Evolutionary conservation across 805 yeast species (phyloP), one percentile per base, ranked within the genome.

Genomic region (Metschnikowia koreensis): DNA sequence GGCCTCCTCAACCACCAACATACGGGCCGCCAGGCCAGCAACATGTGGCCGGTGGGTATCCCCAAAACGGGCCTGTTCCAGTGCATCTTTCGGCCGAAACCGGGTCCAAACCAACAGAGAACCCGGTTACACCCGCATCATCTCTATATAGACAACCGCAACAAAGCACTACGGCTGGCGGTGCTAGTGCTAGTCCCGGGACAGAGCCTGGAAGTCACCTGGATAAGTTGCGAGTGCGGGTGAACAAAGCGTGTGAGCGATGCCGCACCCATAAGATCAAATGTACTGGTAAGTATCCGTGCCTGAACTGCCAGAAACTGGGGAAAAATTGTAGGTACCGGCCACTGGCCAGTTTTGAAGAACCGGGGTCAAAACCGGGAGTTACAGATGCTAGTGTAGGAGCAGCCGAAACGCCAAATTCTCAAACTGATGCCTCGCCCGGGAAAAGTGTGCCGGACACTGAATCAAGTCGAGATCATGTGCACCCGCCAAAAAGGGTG

Each of bases 261-360:
- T 82, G 87, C 62, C 69, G 82, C 50, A 66, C 69, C 37, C 82
- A 79, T 53, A 81, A 82, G 63, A 79, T 80, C 52, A 82, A 82
- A 58, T 82, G 87, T 61, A 73, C 81, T 46, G 85, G 85, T 6
- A 67, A 71, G 13, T 57, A 56, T 41, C 86, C 86, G 9, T 82
- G 87, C 54, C 52, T 55, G 6, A 71, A 76, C 7, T 82, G 87
- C 62, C 52, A 61, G 7, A 68, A 69, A 58, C 73, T 68, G 48
- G 66, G 61, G 44, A 62, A 61, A 39, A 67, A 63, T n/a, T 75
- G 80, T 55, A 52, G 58, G n/a, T 73, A 50, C 46, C 46, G 57
- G 27, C 13, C 46, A 6, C 50, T 40, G 41, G 28, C 38, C 12
- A 11, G 43, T 6, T 13, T 11, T 7, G 54, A 49, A 15, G 51